phyloP scores from a whole-genome alignment of 768 basidiomycete genomes.

The Phanerochaete sordida region DNA sequence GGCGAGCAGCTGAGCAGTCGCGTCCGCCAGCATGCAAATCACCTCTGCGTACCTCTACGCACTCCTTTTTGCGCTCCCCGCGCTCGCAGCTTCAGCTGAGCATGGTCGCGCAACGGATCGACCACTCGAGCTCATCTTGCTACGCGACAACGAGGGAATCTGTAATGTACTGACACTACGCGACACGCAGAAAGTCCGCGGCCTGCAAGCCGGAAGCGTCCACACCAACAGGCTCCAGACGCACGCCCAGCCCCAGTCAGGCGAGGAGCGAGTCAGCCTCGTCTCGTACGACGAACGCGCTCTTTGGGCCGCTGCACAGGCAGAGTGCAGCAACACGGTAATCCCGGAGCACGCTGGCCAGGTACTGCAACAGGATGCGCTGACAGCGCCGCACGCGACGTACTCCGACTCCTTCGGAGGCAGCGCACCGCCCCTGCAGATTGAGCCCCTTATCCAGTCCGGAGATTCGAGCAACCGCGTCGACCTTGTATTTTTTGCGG shows the following conservation, averaged over 20 bases:
- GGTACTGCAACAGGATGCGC: not conserved
- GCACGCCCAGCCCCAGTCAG: not conserved
- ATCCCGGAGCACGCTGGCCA: not conserved
- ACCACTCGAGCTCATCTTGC: slow-evolving; percentile 19
- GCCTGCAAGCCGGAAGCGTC: not conserved
- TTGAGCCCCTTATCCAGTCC: slow-evolving; percentile 55
- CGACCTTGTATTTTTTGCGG: slow-evolving; percentile 73
- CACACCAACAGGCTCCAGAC: not conserved
- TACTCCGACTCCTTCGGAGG: not conserved
- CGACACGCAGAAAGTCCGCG: slow-evolving; percentile 14
- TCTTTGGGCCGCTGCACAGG: slow-evolving; percentile 4
- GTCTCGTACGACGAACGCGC: slow-evolving; percentile 4
- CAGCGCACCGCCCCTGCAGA: slow-evolving; percentile 26
- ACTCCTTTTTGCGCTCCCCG: not conserved
- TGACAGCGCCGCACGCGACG: not conserved
- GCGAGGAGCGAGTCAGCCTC: slow-evolving; percentile 16
- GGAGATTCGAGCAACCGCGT: slow-evolving; percentile 65
- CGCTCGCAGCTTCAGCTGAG: not conserved
- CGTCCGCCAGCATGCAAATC: not conserved
- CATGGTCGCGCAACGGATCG: not conserved
- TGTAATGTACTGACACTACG: slow-evolving; percentile 16
- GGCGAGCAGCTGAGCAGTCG: not conserved
- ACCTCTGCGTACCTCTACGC: not conserved
- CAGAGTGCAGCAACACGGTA: not conserved
- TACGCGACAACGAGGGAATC: slow-evolving; percentile 9